Evolutionary conservation across 768 basidiomycete species (phyloP), one percentile per base, ranked within the genome.

Genomic region (Calocera viscosa): DNA sequence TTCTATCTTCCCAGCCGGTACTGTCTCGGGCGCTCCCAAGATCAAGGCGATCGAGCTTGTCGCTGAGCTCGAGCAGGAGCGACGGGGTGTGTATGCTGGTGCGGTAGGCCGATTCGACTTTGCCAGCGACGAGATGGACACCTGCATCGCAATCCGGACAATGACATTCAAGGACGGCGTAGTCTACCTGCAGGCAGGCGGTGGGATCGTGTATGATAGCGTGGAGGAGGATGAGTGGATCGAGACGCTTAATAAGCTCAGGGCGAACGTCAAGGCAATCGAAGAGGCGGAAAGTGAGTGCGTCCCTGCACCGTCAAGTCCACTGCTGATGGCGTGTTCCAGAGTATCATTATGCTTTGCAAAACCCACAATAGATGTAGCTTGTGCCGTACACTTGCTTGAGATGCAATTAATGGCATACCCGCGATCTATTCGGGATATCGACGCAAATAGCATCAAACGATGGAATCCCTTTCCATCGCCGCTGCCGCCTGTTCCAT

Each of bases 41-140:
- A 94, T 99, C 77, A 96, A 95, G 75, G 96, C 96, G 0, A 91
- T 99, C 69, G 92, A 99, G 75, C 86, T 99, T 43, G 79, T 99
- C 32, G 87, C 87, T 3, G 85, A 84, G 22, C 77, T 97, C 63
- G 96, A 98, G 75, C 82, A 87, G 72, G 91, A 97, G 76, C 84
- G 86, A 28, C 84, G 96, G 39, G 94, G 94, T 28, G 88, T 97
- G 17, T 99, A 99, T 71, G 96, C 94, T 7, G 96, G 96, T 33
- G 96, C 92, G 1, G 94, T 98, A 17, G 96, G 96, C n/a, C 86
- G 93, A 65, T 98, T 94, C 75, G 94, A 98, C 76, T 97, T 98
- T 76, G 90, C 92, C 1, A 80, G 84, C 28, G 91, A 98, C 74
- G 88, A 88, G 73, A 92, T 98, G 89, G 96, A 99, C 75, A 96